Percentiles rank a stretch among this genome's conserved stretches.
Evolutionary conservation across 83 land plant genomes (phyloP).

Genomic region (Thuja plicata): DNA sequence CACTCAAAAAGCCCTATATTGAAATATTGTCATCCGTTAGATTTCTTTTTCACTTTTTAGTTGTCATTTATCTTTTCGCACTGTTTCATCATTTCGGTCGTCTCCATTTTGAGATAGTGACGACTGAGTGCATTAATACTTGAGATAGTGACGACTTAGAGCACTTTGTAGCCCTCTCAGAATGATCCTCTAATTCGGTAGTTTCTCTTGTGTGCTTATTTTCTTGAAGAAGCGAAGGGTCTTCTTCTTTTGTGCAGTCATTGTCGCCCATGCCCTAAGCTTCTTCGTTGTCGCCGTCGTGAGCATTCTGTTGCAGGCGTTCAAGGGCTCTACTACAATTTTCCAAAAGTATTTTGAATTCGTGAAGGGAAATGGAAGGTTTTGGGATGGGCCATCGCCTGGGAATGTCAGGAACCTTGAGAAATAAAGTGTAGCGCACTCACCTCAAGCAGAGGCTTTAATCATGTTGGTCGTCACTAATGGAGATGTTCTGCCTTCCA

Average conservation of each 20-base stretch:
- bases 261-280: constrained; percentile 8
- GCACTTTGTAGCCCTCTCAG: background rate
- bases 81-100: no score
- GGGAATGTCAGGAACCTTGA: constrained; percentile 42
- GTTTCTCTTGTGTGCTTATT: constrained; percentile 4
- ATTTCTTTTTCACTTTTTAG: no score
- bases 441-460: no score
- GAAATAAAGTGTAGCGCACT: no score
- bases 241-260: constrained; percentile 6
- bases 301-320: constrained; percentile 9
- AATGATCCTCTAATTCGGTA: background rate
- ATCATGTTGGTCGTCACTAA: no score
- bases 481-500: no score
- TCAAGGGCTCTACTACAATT: constrained; percentile 44
- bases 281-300: background rate
- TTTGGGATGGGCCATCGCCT: constrained; percentile 57
- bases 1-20: no score
- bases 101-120: no score
- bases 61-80: no score
- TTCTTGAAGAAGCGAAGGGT: background rate
- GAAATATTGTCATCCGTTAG: no score
- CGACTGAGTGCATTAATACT: no score
- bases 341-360: constrained; percentile 39
- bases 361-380: constrained; percentile 34
- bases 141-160: no score